Evolutionary conservation across 169 alveolate genomes (phyloP).

Genomic region (Besnoitia besnoiti): DNA sequence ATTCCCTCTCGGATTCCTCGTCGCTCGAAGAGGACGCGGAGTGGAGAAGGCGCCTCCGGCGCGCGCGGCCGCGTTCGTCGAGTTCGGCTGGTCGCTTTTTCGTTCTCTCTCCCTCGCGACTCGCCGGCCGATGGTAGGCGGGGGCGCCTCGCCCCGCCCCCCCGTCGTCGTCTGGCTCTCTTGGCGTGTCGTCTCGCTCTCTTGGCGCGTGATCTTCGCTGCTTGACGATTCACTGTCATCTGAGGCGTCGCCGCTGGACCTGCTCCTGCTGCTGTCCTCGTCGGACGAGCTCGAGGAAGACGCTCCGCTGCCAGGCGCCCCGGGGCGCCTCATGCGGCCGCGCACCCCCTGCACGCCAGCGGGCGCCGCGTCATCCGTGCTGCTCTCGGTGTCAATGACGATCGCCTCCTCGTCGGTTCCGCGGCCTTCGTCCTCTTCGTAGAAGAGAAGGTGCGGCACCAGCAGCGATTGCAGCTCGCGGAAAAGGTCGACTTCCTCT

Average conservation of each 20-base stretch:
- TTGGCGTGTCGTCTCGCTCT: background rate
- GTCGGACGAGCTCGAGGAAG: background rate
- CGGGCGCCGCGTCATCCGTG: background rate
- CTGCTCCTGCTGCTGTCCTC: background rate
- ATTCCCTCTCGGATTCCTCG: background rate
- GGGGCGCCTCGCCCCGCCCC: background rate
- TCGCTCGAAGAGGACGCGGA: background rate
- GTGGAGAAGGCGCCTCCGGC: background rate
- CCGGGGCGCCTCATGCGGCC: background rate
- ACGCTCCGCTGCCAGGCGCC: background rate
- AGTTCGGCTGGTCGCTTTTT: background rate
- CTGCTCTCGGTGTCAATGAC: background rate
- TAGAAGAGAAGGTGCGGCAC: constrained; percentile 41
- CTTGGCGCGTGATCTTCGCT: background rate
- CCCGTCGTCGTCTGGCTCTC: background rate
- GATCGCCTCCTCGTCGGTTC: background rate
- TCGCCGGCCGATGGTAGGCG: background rate
- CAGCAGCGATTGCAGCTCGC: constrained; percentile 23
- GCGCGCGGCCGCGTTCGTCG: background rate
- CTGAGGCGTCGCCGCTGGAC: background rate
- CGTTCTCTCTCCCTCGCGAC: background rate
- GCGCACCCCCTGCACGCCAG: too few species aligned
- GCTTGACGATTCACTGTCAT: too few species aligned
- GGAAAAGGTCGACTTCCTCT: background rate
- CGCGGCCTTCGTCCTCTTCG: constrained; percentile 21